A percentile compares a stretch with the other conserved stretches of the same genome.
phyloP scores from a whole-genome alignment of 108 stramenopile genomes.

The Cylindrotheca closterium region DNA sequence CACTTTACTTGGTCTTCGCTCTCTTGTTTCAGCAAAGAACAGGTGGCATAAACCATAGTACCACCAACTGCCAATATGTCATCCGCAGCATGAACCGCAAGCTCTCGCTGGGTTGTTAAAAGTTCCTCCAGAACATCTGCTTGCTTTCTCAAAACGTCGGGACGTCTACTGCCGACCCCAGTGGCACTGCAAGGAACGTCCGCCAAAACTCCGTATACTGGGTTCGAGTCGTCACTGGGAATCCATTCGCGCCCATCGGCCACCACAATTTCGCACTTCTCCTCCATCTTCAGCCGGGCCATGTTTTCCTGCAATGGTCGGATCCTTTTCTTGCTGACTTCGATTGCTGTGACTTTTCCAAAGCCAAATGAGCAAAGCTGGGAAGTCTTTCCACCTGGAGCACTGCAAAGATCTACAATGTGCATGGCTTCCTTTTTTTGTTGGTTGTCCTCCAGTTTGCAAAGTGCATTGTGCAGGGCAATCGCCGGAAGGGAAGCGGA shows the following conservation, averaged over 20 bases:
- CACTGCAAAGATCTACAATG: constrained; percentile 95
- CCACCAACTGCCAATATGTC: constrained; percentile 62
- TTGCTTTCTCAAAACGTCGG: constrained; percentile 67
- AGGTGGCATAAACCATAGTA: constrained; percentile 83
- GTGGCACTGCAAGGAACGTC: constrained; percentile 84
- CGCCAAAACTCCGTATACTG: constrained; percentile 57
- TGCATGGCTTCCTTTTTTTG: constrained; percentile 26
- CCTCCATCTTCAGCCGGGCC: constrained; percentile 41
- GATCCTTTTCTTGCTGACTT: constrained; percentile 48
- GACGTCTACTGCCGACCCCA: constrained; percentile 73
- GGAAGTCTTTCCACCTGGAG: constrained; percentile 96
- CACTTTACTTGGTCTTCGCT: constrained; percentile 74
- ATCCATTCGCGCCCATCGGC: constrained; percentile 54
- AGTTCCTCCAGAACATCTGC: constrained; percentile 46
- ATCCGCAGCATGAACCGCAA: constrained; percentile 66
- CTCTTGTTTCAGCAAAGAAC: constrained; percentile 66
- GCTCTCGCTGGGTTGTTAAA: constrained; percentile 40
- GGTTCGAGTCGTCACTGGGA: constrained; percentile 26
- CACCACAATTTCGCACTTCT: constrained; percentile 56
- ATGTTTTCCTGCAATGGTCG: constrained; percentile 57
- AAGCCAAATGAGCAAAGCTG: constrained; percentile 89
- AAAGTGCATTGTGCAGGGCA: constrained; percentile 46
- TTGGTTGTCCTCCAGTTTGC: constrained; percentile 18
- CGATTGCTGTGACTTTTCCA: constrained; percentile 69
- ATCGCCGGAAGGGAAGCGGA: constrained; percentile 76